Base-by-base conservation (phyloP, 169 alveolate genomes). In the Plasmodium vinckei region DNA sequence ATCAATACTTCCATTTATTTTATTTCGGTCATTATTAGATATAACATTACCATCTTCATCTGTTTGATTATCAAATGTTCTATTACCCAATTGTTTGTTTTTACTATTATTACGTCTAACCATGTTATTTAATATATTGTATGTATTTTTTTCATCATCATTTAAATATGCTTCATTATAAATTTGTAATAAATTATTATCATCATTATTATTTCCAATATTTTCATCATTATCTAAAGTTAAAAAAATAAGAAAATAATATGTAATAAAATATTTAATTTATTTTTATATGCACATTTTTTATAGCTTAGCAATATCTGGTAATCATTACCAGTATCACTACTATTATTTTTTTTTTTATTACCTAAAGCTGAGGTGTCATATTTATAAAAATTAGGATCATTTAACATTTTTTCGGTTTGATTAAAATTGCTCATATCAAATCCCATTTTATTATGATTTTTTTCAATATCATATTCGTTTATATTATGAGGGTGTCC, bases 71-170 rank as follows among this genome's bases (percentile, higher is more conserved):
- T 60, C 39, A 61, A 10, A 12, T 60, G 9, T 1, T 47, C 49
- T 19, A 6, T 72, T 59, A 51, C 56, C 49, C n/a, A 47, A 47
- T 46, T 21, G 17, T 5, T 46, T 54, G 53, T 65, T 65, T 3
- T 9, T 82, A 49, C 27, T 5, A 25, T 25, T 82, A 12, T 61
- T 47, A 10, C 17, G 72, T 23, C 65, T 67, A 39, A 82, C 9
- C 39, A 54, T 53, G 61, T 68, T 65, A 71, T 19, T 82, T 51
- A 82, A 44, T 9, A 82, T 46, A 71, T 67, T 21, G 39, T 82
- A 54, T 12, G 70, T 47, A 67, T 44, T 82, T 82, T 82, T 54
- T 15, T 82, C 90, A 33, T 65, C 90, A 59, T 82, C 82, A 27
- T 39, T 67, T 53, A 56, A 27, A 53, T 53, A 46, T 15, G 46